A percentile compares a stretch with the other conserved stretches of the same genome.
Conservation (phyloP, 805 yeast species). For the Hanseniaspora mollemarum region DNA sequence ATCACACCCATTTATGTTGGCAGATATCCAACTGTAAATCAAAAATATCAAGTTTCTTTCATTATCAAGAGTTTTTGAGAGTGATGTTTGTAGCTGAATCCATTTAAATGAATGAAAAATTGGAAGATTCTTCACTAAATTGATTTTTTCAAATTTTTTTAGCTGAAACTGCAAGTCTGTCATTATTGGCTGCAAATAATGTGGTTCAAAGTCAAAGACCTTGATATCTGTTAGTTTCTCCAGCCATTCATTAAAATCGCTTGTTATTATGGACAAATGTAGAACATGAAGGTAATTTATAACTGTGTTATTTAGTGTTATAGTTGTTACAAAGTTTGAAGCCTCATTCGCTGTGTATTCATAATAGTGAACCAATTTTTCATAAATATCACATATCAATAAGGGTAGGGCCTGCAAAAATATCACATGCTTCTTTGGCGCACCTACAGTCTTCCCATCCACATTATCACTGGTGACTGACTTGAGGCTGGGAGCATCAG, state of each 20-base stretch:
- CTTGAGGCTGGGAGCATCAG: background rate
- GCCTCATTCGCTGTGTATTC: constrained; percentile 43
- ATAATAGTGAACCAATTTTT: constrained; percentile 36
- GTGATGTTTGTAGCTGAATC: background rate
- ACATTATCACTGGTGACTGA: background rate
- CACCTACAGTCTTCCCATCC: background rate
- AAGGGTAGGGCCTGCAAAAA: constrained; percentile 33
- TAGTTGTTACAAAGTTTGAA: constrained; percentile 72
- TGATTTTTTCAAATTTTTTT: constrained; percentile 1
- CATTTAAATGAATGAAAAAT: background rate
- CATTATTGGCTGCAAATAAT: constrained; percentile 7
- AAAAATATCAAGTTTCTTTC: background rate
- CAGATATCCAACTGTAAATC: background rate
- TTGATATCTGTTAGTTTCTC: background rate
- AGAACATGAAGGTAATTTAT: constrained; percentile 53
- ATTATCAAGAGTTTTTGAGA: background rate
- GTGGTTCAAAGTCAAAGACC: background rate
- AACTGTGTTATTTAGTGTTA: constrained; percentile 62
- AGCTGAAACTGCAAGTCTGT: background rate
- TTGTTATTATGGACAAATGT: constrained; percentile 17
- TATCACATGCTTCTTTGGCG: background rate
- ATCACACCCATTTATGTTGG: background rate
- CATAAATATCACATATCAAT: constrained; percentile 32
- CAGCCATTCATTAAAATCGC: constrained; percentile 3
- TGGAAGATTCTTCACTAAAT: background rate